Conservation (phyloP, 495 filamentous ascomycete genomes). For the Penicillium simplicissimum region DNA sequence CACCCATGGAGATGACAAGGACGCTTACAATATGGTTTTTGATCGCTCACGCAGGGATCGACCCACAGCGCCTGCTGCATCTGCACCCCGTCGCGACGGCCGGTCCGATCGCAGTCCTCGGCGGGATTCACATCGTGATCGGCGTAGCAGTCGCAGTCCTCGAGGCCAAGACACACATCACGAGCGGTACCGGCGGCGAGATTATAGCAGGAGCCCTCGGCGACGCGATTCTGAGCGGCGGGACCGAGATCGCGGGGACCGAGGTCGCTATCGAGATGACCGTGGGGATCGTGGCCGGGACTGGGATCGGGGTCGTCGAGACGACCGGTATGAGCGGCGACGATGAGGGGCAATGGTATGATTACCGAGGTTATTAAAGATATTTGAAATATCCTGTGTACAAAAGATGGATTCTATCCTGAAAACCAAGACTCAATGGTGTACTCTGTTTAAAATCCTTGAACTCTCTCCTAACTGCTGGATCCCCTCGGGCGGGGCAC, state of each 20-base stretch:
- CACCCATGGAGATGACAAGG: slow-evolving; percentile 48
- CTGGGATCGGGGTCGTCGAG: neutral
- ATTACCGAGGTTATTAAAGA: neutral
- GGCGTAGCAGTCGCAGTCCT: slow-evolving; percentile 55
- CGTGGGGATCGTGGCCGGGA: neutral
- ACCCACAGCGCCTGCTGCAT: slow-evolving; percentile 5
- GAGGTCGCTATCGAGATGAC: slow-evolving; percentile 20
- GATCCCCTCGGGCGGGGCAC: slow-evolving; percentile 12
- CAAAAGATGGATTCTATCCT: neutral
- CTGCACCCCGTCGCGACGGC: slow-evolving; percentile 17
- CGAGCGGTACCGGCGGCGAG: slow-evolving; percentile 34
- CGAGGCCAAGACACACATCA: slow-evolving; percentile 29
- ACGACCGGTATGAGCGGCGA: slow-evolving; percentile 7
- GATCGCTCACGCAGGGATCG: slow-evolving; percentile 61
- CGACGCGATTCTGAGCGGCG: slow-evolving; percentile 30
- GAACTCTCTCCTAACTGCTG: neutral
- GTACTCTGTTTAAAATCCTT: neutral
- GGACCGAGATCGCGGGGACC: slow-evolving; percentile 34
- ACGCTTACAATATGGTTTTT: slow-evolving; percentile 80
- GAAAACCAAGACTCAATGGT: neutral
- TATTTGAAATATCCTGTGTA: neutral
- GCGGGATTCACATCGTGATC: slow-evolving; percentile 27
- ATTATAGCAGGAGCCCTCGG: slow-evolving; percentile 55
- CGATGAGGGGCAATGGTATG: slow-evolving; percentile 2
- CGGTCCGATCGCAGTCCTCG: slow-evolving; percentile 28